Conservation (phyloP, 371 early-diverging fungal genomes). For the Nematocida parisii region DNA sequence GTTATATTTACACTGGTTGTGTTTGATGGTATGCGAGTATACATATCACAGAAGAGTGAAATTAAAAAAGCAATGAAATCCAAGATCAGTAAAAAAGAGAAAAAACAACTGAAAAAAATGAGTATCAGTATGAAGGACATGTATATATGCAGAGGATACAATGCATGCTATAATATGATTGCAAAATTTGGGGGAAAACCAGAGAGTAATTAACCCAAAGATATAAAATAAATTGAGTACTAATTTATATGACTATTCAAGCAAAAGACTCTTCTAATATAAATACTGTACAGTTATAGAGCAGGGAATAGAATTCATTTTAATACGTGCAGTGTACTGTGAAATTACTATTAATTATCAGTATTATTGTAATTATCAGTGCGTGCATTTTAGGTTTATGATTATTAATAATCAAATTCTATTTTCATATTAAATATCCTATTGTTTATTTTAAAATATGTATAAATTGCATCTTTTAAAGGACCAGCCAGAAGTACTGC, state of each 20-base stretch:
- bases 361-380: too few species aligned
- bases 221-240: background rate
- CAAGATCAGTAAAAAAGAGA: slow-evolving; percentile 20
- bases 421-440: background rate
- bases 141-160: slow-evolving; percentile 18
- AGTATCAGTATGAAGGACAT: slow-evolving; percentile 10
- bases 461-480: slow-evolving; percentile 15
- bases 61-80: slow-evolving; percentile 8
- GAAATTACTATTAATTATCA: too few species aligned
- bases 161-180: background rate
- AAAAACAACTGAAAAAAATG: background rate
- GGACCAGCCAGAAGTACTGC: background rate
- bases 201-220: background rate
- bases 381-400: too few species aligned
- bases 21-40: slow-evolving; percentile 19
- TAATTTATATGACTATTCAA: too few species aligned
- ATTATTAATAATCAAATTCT: too few species aligned
- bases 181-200: background rate
- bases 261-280: too few species aligned
- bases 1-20: background rate
- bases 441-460: slow-evolving; percentile 7
- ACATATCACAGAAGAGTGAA: background rate
- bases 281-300: too few species aligned
- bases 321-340: too few species aligned
- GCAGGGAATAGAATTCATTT: too few species aligned